Evolutionary conservation across 495 filamentous ascomycete species (phyloP).

Genomic region (Neurospora tetraspora): DNA sequence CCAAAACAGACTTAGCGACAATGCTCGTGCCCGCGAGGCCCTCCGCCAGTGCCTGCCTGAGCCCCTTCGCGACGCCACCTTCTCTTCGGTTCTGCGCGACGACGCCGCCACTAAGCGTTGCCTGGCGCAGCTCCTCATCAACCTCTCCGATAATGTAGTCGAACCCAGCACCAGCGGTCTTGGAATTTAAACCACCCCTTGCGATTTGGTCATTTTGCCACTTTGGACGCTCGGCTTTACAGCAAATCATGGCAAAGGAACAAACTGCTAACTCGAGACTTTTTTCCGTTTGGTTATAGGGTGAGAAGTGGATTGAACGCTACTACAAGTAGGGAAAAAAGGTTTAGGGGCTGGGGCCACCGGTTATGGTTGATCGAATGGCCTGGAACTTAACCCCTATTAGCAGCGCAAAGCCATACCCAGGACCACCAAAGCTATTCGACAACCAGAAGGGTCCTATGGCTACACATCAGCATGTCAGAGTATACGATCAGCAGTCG

Average conservation of each 20-base stretch:
- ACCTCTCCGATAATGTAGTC: conserved; percentile 85
- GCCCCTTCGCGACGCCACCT: conserved; percentile 91
- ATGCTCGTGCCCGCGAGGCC: conserved; percentile 89
- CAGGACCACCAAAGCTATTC: background rate
- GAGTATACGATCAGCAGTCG: background rate
- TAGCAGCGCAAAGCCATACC: background rate
- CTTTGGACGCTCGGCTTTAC: background rate
- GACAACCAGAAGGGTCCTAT: background rate
- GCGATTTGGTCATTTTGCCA: background rate
- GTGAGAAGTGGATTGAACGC: conserved; percentile 17
- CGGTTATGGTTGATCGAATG: background rate
- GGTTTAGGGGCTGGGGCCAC: background rate
- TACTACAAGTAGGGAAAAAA: conserved; percentile 4
- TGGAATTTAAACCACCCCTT: conserved; percentile 13
- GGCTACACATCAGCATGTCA: background rate
- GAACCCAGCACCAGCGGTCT: conserved; percentile 38
- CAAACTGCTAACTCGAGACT: background rate
- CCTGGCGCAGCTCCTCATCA: conserved; percentile 91
- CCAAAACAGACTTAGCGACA: conserved; percentile 70
- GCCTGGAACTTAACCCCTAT: background rate
- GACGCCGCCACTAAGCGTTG: conserved; percentile 98
- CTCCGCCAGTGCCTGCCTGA: conserved; percentile 95
- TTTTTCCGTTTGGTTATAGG: conserved; percentile 1
- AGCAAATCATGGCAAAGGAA: background rate
- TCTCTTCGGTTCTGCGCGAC: conserved; percentile 90